phyloP scores from a whole-genome alignment of 331 rosid species.

The Spiraea crenata region DNA sequence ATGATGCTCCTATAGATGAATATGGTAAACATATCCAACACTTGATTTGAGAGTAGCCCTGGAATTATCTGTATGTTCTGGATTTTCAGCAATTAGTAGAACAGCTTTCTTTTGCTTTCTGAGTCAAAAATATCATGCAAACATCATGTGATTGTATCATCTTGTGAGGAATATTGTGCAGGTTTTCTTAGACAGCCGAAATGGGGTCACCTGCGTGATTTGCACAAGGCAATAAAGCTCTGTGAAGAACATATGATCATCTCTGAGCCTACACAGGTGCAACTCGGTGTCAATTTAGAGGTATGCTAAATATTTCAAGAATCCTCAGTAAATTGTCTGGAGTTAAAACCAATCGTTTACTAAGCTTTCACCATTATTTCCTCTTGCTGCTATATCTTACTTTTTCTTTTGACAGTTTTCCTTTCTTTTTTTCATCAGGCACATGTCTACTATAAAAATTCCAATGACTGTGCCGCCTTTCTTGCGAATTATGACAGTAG shows the following conservation, averaged over 20 bases:
- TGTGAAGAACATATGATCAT: conserved; percentile 24
- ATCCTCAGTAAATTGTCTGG: background rate
- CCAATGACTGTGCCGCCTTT: conserved; percentile 26
- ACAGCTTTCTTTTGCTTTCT: background rate
- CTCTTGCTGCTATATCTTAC: background rate
- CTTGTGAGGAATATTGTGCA: conserved; percentile 3
- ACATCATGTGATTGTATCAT: background rate
- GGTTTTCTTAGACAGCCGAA: conserved; percentile 30
- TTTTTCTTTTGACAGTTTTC: background rate
- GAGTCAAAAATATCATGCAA: background rate
- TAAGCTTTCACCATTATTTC: background rate
- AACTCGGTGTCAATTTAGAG: conserved; percentile 25
- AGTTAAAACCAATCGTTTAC: background rate
- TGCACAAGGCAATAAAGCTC: conserved; percentile 27
- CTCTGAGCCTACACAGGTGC: conserved; percentile 18
- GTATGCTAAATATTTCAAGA: background rate
- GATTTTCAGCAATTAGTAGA: background rate
- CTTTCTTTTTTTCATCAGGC: conserved; percentile 10
- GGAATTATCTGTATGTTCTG: too few relatives aligned
- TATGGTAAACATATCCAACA: conserved; percentile 21
- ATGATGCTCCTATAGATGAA: conserved; percentile 38
- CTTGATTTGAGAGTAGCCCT: background rate
- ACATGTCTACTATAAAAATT: conserved; percentile 15
- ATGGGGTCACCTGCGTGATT: conserved; percentile 22
- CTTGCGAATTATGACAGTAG: conserved; percentile 22